A percentile compares a stretch with the other conserved stretches of the same genome.
Conservation (phyloP, 2,329 filamentous ascomycete genomes). For the Fusarium sp. region DNA sequence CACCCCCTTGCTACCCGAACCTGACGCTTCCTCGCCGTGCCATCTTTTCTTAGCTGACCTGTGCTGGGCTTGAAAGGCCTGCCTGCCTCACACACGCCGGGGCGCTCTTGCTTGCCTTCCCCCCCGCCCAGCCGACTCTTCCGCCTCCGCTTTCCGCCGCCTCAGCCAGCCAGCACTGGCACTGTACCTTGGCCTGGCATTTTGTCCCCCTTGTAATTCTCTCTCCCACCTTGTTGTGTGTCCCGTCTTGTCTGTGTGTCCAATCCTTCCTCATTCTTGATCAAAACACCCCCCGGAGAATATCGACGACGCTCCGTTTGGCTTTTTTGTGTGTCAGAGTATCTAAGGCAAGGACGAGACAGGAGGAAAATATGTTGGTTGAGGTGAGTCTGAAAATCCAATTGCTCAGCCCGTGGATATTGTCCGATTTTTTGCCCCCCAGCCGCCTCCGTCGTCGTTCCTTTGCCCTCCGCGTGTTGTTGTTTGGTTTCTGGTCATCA, state of each 20-base stretch:
- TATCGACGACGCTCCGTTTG: conserved; percentile 6
- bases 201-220: conserved; percentile 38
- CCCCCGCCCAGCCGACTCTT: conserved; percentile 25
- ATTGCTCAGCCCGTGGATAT: conserved; percentile 9
- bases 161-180: conserved; percentile 19
- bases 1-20: background rate
- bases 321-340: conserved; percentile 15
- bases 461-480: conserved; percentile 6
- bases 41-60: conserved; percentile 13
- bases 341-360: background rate
- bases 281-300: conserved; percentile 7
- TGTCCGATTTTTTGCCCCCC: conserved; percentile 15
- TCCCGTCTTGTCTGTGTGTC: conserved; percentile 22
- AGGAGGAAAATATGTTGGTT: conserved; percentile 49
- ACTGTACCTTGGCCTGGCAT: conserved; percentile 17
- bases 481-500: background rate
- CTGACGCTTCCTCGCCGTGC: background rate
- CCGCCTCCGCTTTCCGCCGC: conserved; percentile 30
- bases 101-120: background rate
- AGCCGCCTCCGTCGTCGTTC: background rate
- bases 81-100: background rate
- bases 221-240: conserved; percentile 19
- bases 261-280: conserved; percentile 20
- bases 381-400: conserved; percentile 49
- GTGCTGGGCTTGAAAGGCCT: conserved; percentile 2